Percentiles rank a stretch among this genome's conserved stretches.
phyloP scores from a whole-genome alignment of 768 basidiomycete genomes.

The Suillus paluster region DNA sequence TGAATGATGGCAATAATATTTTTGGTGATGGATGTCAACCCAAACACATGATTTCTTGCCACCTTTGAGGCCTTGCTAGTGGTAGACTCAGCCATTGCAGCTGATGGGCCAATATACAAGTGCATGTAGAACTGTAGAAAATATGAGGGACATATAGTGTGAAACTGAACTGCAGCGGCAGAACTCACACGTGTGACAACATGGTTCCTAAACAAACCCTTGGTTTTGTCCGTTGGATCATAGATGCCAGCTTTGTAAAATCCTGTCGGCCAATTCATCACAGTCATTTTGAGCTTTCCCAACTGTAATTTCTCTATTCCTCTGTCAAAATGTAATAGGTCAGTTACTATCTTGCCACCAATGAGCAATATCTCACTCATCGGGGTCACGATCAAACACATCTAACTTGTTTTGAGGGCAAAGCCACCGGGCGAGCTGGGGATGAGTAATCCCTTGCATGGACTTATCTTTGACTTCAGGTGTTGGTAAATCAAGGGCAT shows the following conservation, averaged over 20 bases:
- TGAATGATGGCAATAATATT: constrained; percentile 4
- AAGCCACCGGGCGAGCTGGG: background rate
- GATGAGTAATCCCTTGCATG: background rate
- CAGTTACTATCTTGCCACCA: background rate
- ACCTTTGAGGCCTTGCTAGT: background rate
- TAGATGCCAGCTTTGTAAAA: constrained; percentile 5
- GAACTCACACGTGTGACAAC: constrained; percentile 1
- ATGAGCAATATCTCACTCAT: background rate
- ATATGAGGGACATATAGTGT: background rate
- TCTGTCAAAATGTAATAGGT: background rate
- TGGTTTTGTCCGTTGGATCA: background rate
- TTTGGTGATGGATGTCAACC: background rate
- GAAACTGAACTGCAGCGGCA: background rate
- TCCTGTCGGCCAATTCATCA: constrained; percentile 1
- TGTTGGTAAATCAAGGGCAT: background rate
- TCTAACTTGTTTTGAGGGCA: constrained; percentile 4
- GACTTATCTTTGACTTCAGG: constrained; percentile 3
- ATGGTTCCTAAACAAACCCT: constrained; percentile 5
- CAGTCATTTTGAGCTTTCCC: background rate
- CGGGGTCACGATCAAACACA: background rate
- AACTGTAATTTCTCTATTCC: constrained; percentile 3
- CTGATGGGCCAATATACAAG: constrained; percentile 7
- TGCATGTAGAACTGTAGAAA: constrained; percentile 6
- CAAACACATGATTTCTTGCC: constrained; percentile 1
- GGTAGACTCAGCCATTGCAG: background rate